Evolutionary conservation across 164 flowering plant genomes (phyloP).

Genomic region (Vitis riparia): DNA sequence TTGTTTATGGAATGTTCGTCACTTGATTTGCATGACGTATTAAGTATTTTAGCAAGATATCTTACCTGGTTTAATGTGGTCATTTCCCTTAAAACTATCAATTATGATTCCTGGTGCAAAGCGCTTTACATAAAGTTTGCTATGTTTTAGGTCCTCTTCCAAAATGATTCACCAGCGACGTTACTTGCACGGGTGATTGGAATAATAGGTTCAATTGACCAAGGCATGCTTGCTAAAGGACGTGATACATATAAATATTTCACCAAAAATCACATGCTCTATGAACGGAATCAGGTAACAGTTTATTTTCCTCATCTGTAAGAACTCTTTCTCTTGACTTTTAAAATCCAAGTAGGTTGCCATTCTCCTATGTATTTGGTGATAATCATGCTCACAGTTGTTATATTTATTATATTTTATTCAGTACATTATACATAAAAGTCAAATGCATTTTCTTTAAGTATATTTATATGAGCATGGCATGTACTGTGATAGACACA

Average conservation of each 20-base stretch:
- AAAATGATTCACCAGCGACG: slow-evolving; percentile 98
- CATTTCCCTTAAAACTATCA: neutral
- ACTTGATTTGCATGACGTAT: neutral
- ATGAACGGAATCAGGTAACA: slow-evolving; percentile 90
- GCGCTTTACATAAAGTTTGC: slow-evolving; percentile 9
- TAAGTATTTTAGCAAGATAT: neutral
- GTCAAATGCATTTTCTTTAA: no score
- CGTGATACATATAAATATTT: slow-evolving; percentile 90
- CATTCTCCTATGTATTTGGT: neutral
- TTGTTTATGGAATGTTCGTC: neutral
- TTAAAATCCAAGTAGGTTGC: neutral
- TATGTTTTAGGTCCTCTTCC: slow-evolving; percentile 84
- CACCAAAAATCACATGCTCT: slow-evolving; percentile 95
- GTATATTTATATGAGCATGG: no score
- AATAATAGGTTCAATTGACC: slow-evolving; percentile 88
- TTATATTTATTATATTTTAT: no score
- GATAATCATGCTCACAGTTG: neutral
- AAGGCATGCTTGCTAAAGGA: slow-evolving; percentile 91
- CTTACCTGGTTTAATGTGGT: neutral
- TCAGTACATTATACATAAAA: no score
- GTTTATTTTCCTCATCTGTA: neutral
- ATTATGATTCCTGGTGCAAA: neutral
- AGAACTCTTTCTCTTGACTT: neutral
- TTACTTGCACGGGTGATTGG: slow-evolving; percentile 94
- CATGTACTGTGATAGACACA: no score